Conservation (phyloP, 768 basidiomycete species). For the Phanerochaete carnosa region DNA sequence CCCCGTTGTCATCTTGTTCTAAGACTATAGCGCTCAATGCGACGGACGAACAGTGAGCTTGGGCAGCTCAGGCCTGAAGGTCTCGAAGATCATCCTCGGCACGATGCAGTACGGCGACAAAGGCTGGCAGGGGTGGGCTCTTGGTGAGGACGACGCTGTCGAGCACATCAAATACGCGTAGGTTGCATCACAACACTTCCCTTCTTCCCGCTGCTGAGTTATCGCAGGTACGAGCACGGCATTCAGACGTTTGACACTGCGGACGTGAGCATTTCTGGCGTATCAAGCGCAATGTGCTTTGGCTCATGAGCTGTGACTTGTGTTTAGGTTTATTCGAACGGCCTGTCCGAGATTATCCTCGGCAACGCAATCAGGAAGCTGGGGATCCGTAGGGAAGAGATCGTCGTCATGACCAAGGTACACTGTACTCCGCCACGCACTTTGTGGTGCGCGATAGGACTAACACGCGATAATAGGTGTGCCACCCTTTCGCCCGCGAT, state of each 20-base stretch:
- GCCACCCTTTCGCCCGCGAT: background rate
- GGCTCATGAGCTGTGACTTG: no score
- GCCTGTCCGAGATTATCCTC: conserved; percentile 40
- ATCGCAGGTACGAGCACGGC: conserved; percentile 35
- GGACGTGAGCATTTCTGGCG: conserved; percentile 17
- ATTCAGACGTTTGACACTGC: conserved; percentile 40
- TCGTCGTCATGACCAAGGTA: conserved; percentile 51
- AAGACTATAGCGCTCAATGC: background rate
- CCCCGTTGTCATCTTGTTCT: background rate
- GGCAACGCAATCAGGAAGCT: conserved; percentile 46
- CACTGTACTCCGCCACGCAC: background rate
- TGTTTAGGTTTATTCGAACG: conserved; percentile 34
- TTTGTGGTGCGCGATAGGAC: background rate
- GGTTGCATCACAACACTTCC: conserved; percentile 12
- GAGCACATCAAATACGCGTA: conserved; percentile 42
- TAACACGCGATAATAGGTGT: background rate
- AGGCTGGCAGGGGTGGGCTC: conserved; percentile 35
- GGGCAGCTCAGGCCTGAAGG: conserved; percentile 42
- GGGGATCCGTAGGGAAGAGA: conserved; percentile 41
- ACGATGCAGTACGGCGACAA: conserved; percentile 17
- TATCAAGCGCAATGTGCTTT: background rate
- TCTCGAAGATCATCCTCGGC: conserved; percentile 35
- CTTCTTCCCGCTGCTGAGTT: background rate
- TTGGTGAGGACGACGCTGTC: conserved; percentile 32
- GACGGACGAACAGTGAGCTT: conserved; percentile 27